A percentile compares a stretch with the other conserved stretches of the same genome.
phyloP scores from a whole-genome alignment of 164 flowering plant species.

The Litsea cubeba region DNA sequence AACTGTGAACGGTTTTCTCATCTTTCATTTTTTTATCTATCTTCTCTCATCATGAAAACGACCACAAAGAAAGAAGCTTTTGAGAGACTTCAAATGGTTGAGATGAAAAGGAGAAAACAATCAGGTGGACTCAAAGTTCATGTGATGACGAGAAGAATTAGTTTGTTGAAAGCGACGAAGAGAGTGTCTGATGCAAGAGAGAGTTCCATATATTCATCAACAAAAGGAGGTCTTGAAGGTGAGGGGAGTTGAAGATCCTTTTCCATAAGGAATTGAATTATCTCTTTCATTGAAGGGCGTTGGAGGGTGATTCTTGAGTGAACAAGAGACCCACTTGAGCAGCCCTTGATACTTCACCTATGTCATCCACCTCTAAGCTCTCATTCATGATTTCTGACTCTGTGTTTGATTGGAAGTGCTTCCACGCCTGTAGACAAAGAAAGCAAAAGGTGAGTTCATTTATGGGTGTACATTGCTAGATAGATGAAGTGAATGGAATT shows the following conservation, averaged over 20 bases:
- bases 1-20: too few relatives aligned
- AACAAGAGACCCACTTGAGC: conserved; percentile 73
- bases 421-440: conserved; percentile 42
- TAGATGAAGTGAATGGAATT: not conserved
- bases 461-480: not conserved
- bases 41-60: too few relatives aligned
- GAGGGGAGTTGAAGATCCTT: conserved; percentile 45
- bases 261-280: conserved; percentile 49
- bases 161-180: not conserved
- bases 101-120: not conserved
- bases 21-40: too few relatives aligned
- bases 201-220: conserved; percentile 43
- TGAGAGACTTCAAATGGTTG: not conserved
- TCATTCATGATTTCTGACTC: conserved; percentile 30
- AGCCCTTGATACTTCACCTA: conserved; percentile 36
- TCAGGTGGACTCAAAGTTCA: not conserved
- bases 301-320: conserved; percentile 61
- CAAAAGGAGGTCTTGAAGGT: conserved; percentile 68
- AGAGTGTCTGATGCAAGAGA: not conserved
- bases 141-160: not conserved
- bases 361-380: conserved; percentile 26
- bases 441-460: not conserved
- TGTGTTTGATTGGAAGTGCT: conserved; percentile 32
- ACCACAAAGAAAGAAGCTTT: not conserved
- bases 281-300: conserved; percentile 66